These are phyloP conservation scores for Trichoderma koningiopsis DNA, from an alignment of 2,329 filamentous ascomycete genomes.

Conservation along the genomic window DNA sequence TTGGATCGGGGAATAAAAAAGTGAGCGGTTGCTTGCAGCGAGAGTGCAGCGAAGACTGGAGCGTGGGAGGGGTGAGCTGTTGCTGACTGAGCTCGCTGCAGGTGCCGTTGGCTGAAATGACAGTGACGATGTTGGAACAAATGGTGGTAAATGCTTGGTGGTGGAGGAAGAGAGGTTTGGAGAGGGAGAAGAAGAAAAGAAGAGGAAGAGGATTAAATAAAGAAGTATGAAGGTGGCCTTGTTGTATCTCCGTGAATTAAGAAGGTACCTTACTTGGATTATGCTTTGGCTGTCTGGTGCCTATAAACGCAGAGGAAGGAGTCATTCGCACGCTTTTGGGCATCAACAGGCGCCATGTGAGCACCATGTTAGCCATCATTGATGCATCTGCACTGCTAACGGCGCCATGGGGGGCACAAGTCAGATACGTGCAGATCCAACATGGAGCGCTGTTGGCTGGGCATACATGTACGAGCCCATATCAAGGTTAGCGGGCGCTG, in stretches of 20 bases:
- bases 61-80: neutral
- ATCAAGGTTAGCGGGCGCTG: neutral
- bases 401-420: neutral
- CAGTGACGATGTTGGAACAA: conserved; percentile 15
- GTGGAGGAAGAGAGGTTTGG: neutral
- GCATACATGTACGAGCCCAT: no score
- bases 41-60: neutral
- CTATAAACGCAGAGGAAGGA: neutral
- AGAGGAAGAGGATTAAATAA: neutral
- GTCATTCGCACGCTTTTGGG: neutral
- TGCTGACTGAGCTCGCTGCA: neutral
- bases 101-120: neutral
- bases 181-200: neutral
- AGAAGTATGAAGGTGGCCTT: neutral
- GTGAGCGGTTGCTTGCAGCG: neutral
- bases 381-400: neutral
- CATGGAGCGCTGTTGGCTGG: no score
- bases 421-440: neutral
- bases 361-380: neutral
- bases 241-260: neutral
- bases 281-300: no score
- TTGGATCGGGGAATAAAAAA: neutral
- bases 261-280: neutral
- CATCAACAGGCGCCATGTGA: neutral
- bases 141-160: neutral